phyloP scores from a whole-genome alignment of 257 asterid species.

The Solanum raphanifolium region DNA sequence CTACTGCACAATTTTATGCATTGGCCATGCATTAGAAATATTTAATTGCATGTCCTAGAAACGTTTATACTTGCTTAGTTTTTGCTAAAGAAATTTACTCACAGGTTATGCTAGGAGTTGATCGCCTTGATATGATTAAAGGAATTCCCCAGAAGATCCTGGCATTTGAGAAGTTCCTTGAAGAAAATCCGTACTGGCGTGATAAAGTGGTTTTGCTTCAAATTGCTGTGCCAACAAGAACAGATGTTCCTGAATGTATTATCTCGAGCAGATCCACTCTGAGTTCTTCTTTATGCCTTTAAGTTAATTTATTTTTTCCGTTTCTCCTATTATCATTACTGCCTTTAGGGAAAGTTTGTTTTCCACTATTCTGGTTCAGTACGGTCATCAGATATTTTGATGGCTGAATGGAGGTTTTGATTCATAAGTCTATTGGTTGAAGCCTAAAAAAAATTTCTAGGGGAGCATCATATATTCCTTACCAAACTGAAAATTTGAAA shows the following conservation, averaged over 20 bases:
- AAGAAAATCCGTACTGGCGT: slow-evolving; percentile 73
- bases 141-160: slow-evolving; percentile 93
- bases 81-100: slow-evolving; percentile 4
- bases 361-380: not conserved
- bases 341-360: not conserved
- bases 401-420: not conserved
- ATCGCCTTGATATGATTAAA: slow-evolving; percentile 95
- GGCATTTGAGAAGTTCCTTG: slow-evolving; percentile 91
- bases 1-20: not conserved
- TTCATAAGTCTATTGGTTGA: not conserved
- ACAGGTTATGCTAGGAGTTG: slow-evolving; percentile 94
- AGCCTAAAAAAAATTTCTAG: not conserved
- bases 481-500: not conserved
- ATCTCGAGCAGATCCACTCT: not conserved
- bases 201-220: slow-evolving; percentile 93
- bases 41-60: not conserved
- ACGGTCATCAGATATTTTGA: not conserved
- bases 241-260: slow-evolving; percentile 95
- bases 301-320: slow-evolving; percentile 1
- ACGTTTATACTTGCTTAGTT: not conserved
- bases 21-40: not conserved
- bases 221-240: slow-evolving; percentile 96
- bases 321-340: not conserved
- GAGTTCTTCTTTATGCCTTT: not conserved
- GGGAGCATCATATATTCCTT: not conserved